Percentiles rank a stretch among this genome's conserved stretches.
Evolutionary conservation across 176 grass and related monocot species (phyloP).

Genomic region (Ananas comosus): DNA sequence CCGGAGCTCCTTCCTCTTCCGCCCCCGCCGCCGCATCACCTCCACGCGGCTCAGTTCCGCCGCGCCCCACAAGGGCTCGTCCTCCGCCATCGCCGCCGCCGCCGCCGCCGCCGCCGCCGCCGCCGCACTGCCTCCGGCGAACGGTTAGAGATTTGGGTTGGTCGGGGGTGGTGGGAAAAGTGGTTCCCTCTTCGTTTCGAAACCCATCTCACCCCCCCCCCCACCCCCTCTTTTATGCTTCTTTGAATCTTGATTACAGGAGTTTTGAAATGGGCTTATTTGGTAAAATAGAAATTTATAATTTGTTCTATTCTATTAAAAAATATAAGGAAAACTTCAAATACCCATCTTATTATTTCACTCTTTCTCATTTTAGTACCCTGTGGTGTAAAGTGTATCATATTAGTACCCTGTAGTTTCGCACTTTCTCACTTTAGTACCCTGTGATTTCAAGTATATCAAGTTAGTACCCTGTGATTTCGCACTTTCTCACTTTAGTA

Average conservation of each 20-base stretch:
- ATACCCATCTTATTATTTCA: too few species aligned
- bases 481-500: too few species aligned
- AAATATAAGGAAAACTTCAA: too few species aligned
- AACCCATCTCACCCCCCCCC: neutral
- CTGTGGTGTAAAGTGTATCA: too few species aligned
- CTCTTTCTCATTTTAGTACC: too few species aligned
- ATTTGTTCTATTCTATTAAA: neutral
- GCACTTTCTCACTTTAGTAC: too few species aligned
- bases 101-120: neutral
- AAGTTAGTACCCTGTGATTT: too few species aligned
- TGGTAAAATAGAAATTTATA: neutral
- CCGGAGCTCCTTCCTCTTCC: constrained; percentile 15
- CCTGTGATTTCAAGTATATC: too few species aligned
- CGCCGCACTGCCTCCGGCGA: too few species aligned
- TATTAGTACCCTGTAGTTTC: too few species aligned
- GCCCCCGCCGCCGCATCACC: constrained; percentile 28
- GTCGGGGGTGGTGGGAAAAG: neutral
- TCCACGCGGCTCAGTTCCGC: constrained; percentile 24
- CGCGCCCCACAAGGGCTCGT: constrained; percentile 11
- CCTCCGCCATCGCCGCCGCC: constrained; percentile 11
- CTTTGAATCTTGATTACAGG: neutral
- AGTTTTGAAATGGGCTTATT: neutral
- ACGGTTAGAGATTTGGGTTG: neutral
- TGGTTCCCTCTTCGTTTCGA: neutral
- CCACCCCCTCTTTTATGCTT: neutral